Evolutionary conservation across 495 filamentous ascomycete genomes (phyloP), one percentile per base, ranked within the genome.

Genomic region (Daldinia vernicosa): DNA sequence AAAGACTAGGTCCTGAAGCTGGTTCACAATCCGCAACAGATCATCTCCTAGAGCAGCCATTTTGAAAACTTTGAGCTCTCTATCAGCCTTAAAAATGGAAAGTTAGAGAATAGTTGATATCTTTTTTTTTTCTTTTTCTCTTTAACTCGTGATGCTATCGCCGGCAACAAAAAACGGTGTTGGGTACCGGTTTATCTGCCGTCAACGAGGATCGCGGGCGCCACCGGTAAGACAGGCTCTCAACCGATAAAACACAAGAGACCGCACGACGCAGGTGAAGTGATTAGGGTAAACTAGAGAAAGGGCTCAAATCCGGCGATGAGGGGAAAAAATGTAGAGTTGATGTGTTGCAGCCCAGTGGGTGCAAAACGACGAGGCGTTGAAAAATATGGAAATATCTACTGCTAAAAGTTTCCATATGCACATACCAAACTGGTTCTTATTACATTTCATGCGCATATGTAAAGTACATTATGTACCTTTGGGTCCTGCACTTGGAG

Each of bases 1-100:
- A 84, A 99, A 98, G 64, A 99, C 95, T 76, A 99, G 81, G 81
- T 99, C 95, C 77, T 99, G 96, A 67, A 99, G 86, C 83, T 94
- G 95, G 83, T 99, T 98, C 78, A 98, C 95, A 55, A 91, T 94
- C 62, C 87, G 87, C 76, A 99, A 86, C 78, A 99, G 83, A 79
- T 98, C 93, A 75, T 99, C 95, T 74, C 95, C 95, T 60, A 97
- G 88, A 65, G 86, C 80, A 56, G 86, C 84, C 86, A 88, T 88
- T 65, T 70, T 73, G 72, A 61, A 70, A 57, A 64, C 27, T 9
- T 27, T 47, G 39, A 58, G 52, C 53, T 63, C 45, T 63, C 56
- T 52, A 27, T 54, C 55, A 52, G 40, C 45, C 47, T 66, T 51
- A 15, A 43, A 1, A 52, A 58, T 47, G 35, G 32, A 4, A 60